Base-by-base conservation (phyloP, 306 rosid species). In the Cucurbita maxima region DNA sequence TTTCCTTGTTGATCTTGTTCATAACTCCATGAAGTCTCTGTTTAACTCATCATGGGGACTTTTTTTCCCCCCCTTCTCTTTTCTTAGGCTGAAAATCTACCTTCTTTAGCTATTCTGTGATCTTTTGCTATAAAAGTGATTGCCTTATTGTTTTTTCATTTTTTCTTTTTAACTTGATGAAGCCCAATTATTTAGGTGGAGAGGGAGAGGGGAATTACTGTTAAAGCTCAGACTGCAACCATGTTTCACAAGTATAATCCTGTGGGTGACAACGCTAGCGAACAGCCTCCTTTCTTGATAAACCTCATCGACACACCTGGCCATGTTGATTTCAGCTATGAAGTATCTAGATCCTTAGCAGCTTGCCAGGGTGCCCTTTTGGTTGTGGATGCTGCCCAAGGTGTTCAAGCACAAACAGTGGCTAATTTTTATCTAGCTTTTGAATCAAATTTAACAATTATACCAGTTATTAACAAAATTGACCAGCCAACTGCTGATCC, bases 401-500 rank as follows among this genome's bases (percentile, higher is more conserved):
- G 98, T 77, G 98, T 92, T 68, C 98, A 92, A 79, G 98, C 98
- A 2, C 96, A 88, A 78, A 92, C 96, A 7, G 98, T 92, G 62
- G 98, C 98, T 14, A 92, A 92, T 81, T 92, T 89, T 76, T 89
- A 92, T 84, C 96, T 89, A 48, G 96, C 97, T 18, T 88, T 89
- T 68, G 95, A 92, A 70, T 86, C 96, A 20, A 88, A 90, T 85
- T 76, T 92, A 73, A 53, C 91, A 0, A 83, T 89, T 70, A 80
- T 92, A 75, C 96, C 98, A 13, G 81, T 92, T 25, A 90, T 89
- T 66, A 92, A 92, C 86, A 92, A 92, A 76, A 92, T 92, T 77
- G 98, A 92, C 71, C 96, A 92, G 87, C 96, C 92, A 59, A 89
- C 96, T 66, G 96, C 96, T 53, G 96, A 92, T 83, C 97, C 97